Base-by-base conservation (phyloP, 2,329 filamentous ascomycete species). In the Endothia cerciana region DNA sequence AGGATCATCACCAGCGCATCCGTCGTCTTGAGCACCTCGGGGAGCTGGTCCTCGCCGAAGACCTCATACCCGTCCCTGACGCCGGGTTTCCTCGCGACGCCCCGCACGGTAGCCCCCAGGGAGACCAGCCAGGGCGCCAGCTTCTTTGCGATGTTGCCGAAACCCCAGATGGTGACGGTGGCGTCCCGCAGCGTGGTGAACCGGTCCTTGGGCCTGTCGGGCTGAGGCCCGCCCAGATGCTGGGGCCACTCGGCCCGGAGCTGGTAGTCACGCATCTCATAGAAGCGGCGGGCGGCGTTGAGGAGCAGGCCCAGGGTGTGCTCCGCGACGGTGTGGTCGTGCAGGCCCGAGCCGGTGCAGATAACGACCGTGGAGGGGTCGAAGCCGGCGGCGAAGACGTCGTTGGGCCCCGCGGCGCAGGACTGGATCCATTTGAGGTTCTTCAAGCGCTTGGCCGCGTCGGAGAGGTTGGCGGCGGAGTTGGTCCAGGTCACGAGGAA, bases 1-100 rank as follows among this genome's bases (percentile, higher is more conserved):
- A 89, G 78, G 69, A 89, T 89, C 87, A 90, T 89, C 70, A 90
- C 86, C n/a, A 90, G 79, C 0, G 86, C 87, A 71, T 90, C 87
- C 0, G 87, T 88, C 73, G 82, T 72, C 40, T 82, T 78, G 43
- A 90, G 79, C 40, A 89, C 74, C 68, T 83, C 77, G 4, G 81
- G 68, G 53, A 90, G 78, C 55, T 76, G 77, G 64, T 86, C 83
- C 74, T 89, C 86, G 61, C 71, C 74, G 74, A 81, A 84, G 63
- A 90, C 82, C 78, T 89, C 80, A 53, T 85, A 78, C 19, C 87
- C 87, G 65, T 84, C 76, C 57, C 88, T 80, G 17, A 90, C 84
- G 10, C 88, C 87, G 0, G 80, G 71, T 10, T 72, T 74, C 15
- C 87, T 79, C 15, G 88, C 88, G 1, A 90, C 74, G 61, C 88